phyloP scores from a whole-genome alignment of 495 filamentous ascomycete species.

The Hypomontagnella submonticulosa region DNA sequence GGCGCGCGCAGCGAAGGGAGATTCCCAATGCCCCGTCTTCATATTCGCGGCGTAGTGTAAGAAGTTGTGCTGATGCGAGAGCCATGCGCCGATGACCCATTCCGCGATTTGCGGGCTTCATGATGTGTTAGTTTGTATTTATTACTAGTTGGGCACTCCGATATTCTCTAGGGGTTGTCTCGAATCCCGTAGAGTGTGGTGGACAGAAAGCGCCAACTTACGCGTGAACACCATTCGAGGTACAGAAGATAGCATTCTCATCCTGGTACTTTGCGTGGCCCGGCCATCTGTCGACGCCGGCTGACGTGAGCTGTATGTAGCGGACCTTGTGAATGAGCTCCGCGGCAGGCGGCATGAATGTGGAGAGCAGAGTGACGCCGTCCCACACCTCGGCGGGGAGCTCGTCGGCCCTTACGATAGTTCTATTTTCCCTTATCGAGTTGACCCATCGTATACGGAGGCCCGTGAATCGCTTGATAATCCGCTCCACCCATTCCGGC shows the following conservation, averaged over 20 bases:
- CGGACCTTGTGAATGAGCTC: conserved; percentile 45
- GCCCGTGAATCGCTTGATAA: conserved; percentile 44
- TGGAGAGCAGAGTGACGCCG: conserved; percentile 45
- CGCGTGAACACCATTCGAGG: conserved; percentile 45
- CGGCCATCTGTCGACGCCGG: conserved; percentile 50
- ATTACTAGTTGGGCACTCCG: background rate
- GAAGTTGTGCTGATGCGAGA: conserved; percentile 50
- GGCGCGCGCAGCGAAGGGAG: conserved; percentile 17
- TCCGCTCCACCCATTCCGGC: conserved; percentile 41
- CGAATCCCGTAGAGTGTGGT: background rate
- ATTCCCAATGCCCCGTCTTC: conserved; percentile 37
- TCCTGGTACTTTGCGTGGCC: conserved; percentile 45
- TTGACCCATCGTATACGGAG: conserved; percentile 47
- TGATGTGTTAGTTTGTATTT: conserved; percentile 1
- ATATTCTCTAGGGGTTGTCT: background rate
- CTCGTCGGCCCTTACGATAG: conserved; percentile 9
- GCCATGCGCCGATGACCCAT: conserved; percentile 56
- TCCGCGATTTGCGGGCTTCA: conserved; percentile 56
- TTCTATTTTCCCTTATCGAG: background rate
- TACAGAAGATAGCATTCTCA: conserved; percentile 45
- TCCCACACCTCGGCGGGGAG: conserved; percentile 35
- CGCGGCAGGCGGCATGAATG: conserved; percentile 30
- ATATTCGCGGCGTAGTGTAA: conserved; percentile 29
- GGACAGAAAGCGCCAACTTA: conserved; percentile 9
- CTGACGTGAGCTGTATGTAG: conserved; percentile 48